Evolutionary conservation across 2,329 filamentous ascomycete genomes (phyloP).

Genomic region (Nectriaceae sp.): DNA sequence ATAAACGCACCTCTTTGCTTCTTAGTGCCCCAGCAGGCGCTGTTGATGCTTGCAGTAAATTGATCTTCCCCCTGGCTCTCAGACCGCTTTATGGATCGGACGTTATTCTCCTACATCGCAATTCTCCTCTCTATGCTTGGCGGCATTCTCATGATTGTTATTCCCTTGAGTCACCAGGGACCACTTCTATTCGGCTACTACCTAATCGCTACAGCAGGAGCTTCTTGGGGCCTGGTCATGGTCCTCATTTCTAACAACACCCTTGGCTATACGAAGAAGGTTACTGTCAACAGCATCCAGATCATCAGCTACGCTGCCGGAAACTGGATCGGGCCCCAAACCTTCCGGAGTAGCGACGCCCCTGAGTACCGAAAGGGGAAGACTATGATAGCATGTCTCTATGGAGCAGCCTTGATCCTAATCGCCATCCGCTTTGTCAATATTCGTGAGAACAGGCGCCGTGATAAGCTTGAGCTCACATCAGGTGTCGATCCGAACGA

Average conservation of each 20-base stretch:
- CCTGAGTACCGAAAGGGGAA: conserved; percentile 27
- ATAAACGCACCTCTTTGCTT: conserved; percentile 53
- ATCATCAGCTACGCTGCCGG: conserved; percentile 21
- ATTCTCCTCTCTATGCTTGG: conserved; percentile 29
- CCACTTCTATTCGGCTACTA: conserved; percentile 25
- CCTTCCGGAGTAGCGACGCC: conserved; percentile 22
- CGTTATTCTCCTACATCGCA: conserved; percentile 25
- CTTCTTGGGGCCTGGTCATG: conserved; percentile 29
- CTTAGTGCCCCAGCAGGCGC: conserved; percentile 61
- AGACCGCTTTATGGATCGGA: conserved; percentile 26
- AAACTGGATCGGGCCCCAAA: conserved; percentile 28
- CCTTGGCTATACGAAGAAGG: conserved; percentile 32
- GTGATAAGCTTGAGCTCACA: conserved; percentile 26
- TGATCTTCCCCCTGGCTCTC: conserved; percentile 29
- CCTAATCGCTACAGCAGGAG: conserved; percentile 24
- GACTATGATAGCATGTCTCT: conserved; percentile 26
- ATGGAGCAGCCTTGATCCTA: conserved; percentile 17
- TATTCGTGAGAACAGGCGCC: conserved; percentile 23
- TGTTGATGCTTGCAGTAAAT: conserved; percentile 56
- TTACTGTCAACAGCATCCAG: conserved; percentile 25
- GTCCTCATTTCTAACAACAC: conserved; percentile 31
- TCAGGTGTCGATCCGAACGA: too few species aligned
- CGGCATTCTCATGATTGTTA: conserved; percentile 30
- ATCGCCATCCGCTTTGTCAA: conserved; percentile 22
- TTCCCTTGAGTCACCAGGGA: conserved; percentile 23